Base-by-base conservation (phyloP, 2,329 filamentous ascomycete species). In the Hysterium pulicare region DNA sequence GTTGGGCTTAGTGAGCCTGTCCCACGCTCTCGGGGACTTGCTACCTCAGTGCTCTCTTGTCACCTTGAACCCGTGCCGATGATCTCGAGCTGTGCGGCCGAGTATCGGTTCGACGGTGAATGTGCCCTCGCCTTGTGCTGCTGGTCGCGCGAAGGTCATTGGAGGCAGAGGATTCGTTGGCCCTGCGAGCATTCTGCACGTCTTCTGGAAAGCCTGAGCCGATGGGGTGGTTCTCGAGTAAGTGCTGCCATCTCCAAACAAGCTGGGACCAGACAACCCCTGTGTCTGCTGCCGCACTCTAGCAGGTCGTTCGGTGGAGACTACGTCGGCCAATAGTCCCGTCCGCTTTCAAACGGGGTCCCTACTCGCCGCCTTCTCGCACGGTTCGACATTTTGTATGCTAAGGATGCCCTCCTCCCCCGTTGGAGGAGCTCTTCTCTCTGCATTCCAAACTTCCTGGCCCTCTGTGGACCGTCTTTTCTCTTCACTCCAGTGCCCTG, bases 301-400 rank as follows among this genome's bases (percentile, higher is more conserved):
- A 49, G 28, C 32, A 24, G 31, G 17, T 37, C 42, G 38, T 40
- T 40, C 38, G 26, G 24, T 31, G 23, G 38, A 32, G 38, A 21
- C 19, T 36, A 17, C 31, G 10, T 19, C 16, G 34, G 38, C 58
- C 59, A 62, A 64, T 62, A 50, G n/a, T n/a, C 33, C 33, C 45
- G 48, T 44, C 47, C 45, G 35, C 42, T 46, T 38, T 35, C 42
- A 43, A 51, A 8, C 15, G 24, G 24, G 16, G 38, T 28, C 38
- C 15, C 19, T 21, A 26, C 28, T 33, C 38, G 13, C 24, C 11
- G 38, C 40, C 42, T 34, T 40, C 48, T 38, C 34, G 50, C 48
- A 47, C 44, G 48, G 50, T 26, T 39, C 48, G 47, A 40, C 45
- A 43, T 47, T 56, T 51, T 60, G 61, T 58, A 63, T 61, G 55